phyloP scores from a whole-genome alignment of 768 basidiomycete genomes.

The Cyclocybe cylindracea region DNA sequence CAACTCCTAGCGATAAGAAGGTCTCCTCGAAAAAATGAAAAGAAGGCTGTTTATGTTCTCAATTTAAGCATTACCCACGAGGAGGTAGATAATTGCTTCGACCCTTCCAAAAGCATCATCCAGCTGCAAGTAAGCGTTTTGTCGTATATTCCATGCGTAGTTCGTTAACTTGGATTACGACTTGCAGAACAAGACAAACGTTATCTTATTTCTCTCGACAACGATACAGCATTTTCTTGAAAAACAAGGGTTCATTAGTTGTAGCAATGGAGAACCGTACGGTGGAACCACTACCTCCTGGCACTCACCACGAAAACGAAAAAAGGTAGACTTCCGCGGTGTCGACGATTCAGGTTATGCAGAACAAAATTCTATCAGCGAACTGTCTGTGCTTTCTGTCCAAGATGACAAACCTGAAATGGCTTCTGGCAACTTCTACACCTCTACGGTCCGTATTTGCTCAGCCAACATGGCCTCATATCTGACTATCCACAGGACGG shows the following conservation, averaged over 20 bases:
- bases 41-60: constrained; percentile 82
- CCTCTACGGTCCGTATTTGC: constrained; percentile 20
- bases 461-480: constrained; percentile 3
- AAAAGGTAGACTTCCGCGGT: constrained; percentile 32
- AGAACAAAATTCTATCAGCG: constrained; percentile 24
- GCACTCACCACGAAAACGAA: constrained; percentile 52
- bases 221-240: constrained; percentile 63
- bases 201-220: constrained; percentile 56
- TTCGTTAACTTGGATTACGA: constrained; percentile 5
- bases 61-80: constrained; percentile 67
- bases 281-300: constrained; percentile 18
- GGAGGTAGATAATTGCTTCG: constrained; percentile 76
- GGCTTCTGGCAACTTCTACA: constrained; percentile 15
- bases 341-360: constrained; percentile 36
- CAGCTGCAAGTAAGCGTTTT: constrained; percentile 59
- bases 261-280: constrained; percentile 16
- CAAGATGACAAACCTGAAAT: constrained; percentile 12
- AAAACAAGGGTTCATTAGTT: constrained; percentile 56
- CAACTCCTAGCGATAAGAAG: constrained; percentile 52
- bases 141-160: constrained; percentile 5
- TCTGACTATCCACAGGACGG: constrained; percentile 19
- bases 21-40: constrained; percentile 79
- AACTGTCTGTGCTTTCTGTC: constrained; percentile 15
- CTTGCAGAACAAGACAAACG: constrained; percentile 57
- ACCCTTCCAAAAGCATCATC: constrained; percentile 72